Percentiles rank a stretch among this genome's conserved stretches.
These are phyloP conservation scores for Solanum megistacrolobum DNA, from an alignment of 257 asterid genomes.

Conservation along the genomic window DNA sequence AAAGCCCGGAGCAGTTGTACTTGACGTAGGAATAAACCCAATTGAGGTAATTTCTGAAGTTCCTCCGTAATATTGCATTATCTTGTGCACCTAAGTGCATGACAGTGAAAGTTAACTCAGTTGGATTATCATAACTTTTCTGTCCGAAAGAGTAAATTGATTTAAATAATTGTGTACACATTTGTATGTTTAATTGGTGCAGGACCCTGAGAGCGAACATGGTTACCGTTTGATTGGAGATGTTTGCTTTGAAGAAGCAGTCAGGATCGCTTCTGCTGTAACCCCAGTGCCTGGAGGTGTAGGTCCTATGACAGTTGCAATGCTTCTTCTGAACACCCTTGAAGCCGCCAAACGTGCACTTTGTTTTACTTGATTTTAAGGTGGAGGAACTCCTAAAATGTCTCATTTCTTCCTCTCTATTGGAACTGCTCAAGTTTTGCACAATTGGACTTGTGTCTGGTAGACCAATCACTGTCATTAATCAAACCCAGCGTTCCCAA, in stretches of 20 bases:
- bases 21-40: constrained; percentile 85
- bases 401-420: not conserved
- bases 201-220: constrained; percentile 46
- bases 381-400: not conserved
- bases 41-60: constrained; percentile 39
- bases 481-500: not conserved
- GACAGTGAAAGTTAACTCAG: not conserved
- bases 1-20: constrained; percentile 77
- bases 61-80: not conserved
- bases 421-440: not conserved
- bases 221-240: constrained; percentile 76
- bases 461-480: not conserved
- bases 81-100: not conserved
- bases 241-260: constrained; percentile 77
- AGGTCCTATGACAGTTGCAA: constrained; percentile 92
- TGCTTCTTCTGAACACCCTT: constrained; percentile 76
- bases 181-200: constrained; percentile 4
- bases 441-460: not conserved
- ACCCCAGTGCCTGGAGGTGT: constrained; percentile 97
- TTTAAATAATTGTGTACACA: not conserved
- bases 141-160: not conserved
- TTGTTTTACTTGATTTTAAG: constrained; percentile 8
- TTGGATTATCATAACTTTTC: not conserved
- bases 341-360: constrained; percentile 59
- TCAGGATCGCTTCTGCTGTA: constrained; percentile 53